These are phyloP conservation scores for Lotmaria passim DNA, from an alignment of 208 protist genomes.

Conservation along the genomic window DNA sequence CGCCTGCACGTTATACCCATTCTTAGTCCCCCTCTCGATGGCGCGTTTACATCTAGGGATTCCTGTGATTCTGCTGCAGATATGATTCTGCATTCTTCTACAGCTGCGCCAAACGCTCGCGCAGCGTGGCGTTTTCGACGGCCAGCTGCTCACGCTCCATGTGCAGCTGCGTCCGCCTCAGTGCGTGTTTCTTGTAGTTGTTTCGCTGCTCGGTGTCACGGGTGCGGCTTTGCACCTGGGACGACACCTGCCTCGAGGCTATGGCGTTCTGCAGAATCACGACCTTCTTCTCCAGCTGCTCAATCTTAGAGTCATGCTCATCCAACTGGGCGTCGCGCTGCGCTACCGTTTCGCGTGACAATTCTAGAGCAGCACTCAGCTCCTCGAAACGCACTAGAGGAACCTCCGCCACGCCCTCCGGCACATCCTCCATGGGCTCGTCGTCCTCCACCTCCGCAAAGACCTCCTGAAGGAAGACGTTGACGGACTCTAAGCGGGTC, in stretches of 20 bases:
- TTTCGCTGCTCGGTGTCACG: constrained; percentile 63
- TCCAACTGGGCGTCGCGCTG: constrained; percentile 79
- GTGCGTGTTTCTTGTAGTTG: constrained; percentile 38
- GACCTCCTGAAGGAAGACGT: constrained; percentile 78
- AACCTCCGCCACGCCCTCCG: constrained; percentile 64
- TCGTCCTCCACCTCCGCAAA: constrained; percentile 74
- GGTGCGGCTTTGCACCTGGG: constrained; percentile 50
- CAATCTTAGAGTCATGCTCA: constrained; percentile 69
- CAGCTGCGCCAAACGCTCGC: constrained; percentile 12
- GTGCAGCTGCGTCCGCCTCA: constrained; percentile 50
- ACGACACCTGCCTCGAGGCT: constrained; percentile 55
- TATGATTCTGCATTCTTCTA: constrained; percentile 6
- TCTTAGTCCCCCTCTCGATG: too few relatives aligned
- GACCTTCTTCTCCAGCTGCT: constrained; percentile 79
- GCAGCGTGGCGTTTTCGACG: constrained; percentile 55
- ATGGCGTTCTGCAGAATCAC: constrained; percentile 74
- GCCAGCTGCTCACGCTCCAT: constrained; percentile 53
- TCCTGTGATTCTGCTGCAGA: neutral
- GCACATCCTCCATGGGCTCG: constrained; percentile 61
- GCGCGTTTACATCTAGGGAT: too few relatives aligned
- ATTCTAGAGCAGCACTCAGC: constrained; percentile 60
- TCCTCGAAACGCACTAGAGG: constrained; percentile 74
- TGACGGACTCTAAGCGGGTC: constrained; percentile 70
- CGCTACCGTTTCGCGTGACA: constrained; percentile 61
- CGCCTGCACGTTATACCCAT: too few relatives aligned